Evolutionary conservation across 768 basidiomycete genomes (phyloP).

Genomic region (Xerocomus potaroensis): DNA sequence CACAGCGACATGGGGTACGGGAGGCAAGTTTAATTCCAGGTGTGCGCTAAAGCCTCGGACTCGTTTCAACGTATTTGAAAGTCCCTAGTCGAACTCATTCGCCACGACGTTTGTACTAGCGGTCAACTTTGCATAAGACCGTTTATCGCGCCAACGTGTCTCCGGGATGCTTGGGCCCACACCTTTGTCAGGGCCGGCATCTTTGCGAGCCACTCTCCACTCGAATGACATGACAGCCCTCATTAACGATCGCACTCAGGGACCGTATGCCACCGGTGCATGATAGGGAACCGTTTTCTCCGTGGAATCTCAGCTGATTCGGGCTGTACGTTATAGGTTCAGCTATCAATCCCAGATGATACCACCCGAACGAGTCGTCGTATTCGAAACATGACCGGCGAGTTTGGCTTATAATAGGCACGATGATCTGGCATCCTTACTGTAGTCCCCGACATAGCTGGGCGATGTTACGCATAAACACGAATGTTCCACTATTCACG

Average conservation of each 20-base stretch:
- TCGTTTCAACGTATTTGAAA: conserved; percentile 16
- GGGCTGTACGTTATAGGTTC: conserved; percentile 8
- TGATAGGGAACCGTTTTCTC: conserved; percentile 8
- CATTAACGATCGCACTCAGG: conserved; percentile 18
- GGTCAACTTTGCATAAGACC: conserved; percentile 14
- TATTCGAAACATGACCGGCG: conserved; percentile 26
- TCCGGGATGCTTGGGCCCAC: not conserved
- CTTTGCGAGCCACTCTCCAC: conserved; percentile 1
- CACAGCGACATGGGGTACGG: too few relatives aligned
- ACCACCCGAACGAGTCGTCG: conserved; percentile 8
- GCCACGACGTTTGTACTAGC: conserved; percentile 1
- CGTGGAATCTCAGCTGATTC: conserved; percentile 10
- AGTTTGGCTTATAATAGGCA: conserved; percentile 20
- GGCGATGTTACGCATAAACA: conserved; percentile 30
- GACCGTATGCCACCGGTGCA: conserved; percentile 16
- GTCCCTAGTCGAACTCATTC: conserved; percentile 8
- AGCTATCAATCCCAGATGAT: conserved; percentile 1
- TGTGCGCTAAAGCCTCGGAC: conserved; percentile 18
- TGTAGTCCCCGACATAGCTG: conserved; percentile 6
- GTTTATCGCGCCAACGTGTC: conserved; percentile 16
- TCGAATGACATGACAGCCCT: conserved; percentile 3
- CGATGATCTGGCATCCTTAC: conserved; percentile 1
- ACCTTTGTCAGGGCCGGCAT: conserved; percentile 3
- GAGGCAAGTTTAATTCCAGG: too few relatives aligned
- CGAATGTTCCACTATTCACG: conserved; percentile 22